Percentiles rank a stretch among this genome's conserved stretches.
Conservation (phyloP, 2,329 filamentous ascomycete genomes). For the Fusarium sp. region DNA sequence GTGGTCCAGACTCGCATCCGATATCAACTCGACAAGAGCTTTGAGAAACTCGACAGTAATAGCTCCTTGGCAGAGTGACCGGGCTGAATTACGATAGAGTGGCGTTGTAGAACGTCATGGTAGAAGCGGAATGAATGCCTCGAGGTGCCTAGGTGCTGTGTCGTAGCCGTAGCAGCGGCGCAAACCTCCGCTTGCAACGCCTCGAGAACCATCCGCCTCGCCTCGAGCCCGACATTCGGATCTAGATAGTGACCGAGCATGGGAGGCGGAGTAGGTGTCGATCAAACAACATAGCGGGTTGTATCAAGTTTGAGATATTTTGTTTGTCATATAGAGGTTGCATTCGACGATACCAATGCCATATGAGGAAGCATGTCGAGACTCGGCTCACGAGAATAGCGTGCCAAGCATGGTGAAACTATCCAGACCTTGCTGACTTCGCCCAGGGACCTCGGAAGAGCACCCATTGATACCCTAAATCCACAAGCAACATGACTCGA, state of each 20-base stretch:
- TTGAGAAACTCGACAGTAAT: slow-evolving; percentile 14
- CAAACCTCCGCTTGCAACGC: neutral
- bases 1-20: slow-evolving; percentile 39
- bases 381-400: slow-evolving; percentile 23
- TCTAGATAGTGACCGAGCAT: slow-evolving; percentile 25
- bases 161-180: neutral
- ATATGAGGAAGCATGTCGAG: slow-evolving; percentile 14
- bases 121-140: slow-evolving; percentile 14
- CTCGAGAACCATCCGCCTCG: slow-evolving; percentile 1
- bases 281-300: slow-evolving; percentile 38
- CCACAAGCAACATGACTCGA: slow-evolving; percentile 43
- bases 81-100: slow-evolving; percentile 27
- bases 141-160: slow-evolving; percentile 7
- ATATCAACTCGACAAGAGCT: slow-evolving; percentile 23
- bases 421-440: slow-evolving; percentile 34
- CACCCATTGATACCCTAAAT: slow-evolving; percentile 11
- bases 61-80: slow-evolving; percentile 12
- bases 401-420: slow-evolving; percentile 38
- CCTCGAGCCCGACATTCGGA: slow-evolving; percentile 15
- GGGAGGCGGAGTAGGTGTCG: slow-evolving; percentile 20
- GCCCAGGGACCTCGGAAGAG: slow-evolving; percentile 13
- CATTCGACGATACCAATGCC: slow-evolving; percentile 21
- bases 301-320: slow-evolving; percentile 30
- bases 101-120: slow-evolving; percentile 18
- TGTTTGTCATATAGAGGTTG: slow-evolving; percentile 33